phyloP scores from a whole-genome alignment of 176 grass and related monocot genomes.

The Rhynchospora tenuis region DNA sequence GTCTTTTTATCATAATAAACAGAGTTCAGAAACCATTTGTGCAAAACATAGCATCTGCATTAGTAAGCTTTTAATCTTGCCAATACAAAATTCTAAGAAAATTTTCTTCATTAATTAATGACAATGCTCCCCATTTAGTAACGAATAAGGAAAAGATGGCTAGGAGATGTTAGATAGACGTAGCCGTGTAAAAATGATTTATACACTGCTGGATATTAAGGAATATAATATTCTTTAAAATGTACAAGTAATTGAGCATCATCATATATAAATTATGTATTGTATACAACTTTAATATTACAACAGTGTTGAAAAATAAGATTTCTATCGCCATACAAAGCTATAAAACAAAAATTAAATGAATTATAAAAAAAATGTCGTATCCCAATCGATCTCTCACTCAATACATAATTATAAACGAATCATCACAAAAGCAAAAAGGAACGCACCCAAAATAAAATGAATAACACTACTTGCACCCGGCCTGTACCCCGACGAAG shows the following conservation, averaged over 20 bases:
- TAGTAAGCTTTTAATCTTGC: too few species aligned
- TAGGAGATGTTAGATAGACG: too few species aligned
- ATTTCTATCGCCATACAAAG: neutral
- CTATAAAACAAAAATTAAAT: neutral
- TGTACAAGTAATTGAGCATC: neutral
- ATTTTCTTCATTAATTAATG: too few species aligned
- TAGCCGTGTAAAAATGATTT: too few species aligned
- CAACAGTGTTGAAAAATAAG: conserved; percentile 3
- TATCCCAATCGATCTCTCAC: neutral
- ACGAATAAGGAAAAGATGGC: too few species aligned
- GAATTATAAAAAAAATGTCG: neutral
- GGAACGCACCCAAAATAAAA: conserved; percentile 1
- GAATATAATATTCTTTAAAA: too few species aligned
- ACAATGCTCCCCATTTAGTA: too few species aligned
- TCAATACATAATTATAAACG: neutral
- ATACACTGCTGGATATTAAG: too few species aligned
- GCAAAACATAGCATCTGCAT: too few species aligned
- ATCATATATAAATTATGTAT: neutral
- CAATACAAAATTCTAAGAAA: too few species aligned
- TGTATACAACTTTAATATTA: conserved; percentile 8
- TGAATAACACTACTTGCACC: neutral
- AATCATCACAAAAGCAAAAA: conserved; percentile 1
- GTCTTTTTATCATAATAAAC: too few species aligned
- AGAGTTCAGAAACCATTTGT: too few species aligned
- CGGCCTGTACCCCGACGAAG: neutral